Conservation (phyloP, 2,329 filamentous ascomycete species). For the Fusarium papillatum region DNA sequence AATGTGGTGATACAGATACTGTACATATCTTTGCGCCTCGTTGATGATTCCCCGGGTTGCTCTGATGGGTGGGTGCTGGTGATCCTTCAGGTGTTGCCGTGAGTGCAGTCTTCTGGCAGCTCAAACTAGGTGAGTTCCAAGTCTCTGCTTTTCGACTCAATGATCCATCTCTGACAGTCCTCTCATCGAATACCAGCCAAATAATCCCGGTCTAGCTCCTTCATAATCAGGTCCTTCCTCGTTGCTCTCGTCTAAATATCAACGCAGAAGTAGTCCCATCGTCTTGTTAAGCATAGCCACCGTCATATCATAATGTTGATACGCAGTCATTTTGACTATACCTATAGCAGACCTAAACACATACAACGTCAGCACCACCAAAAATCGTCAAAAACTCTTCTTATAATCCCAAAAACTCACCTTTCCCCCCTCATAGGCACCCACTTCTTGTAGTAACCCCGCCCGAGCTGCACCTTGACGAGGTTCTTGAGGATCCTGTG, state of each 20-base stretch:
- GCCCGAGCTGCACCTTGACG: slow-evolving; percentile 52
- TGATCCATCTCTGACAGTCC: background rate
- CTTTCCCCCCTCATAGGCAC: background rate
- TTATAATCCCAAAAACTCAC: background rate
- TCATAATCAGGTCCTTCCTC: background rate
- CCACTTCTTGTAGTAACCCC: slow-evolving; percentile 8
- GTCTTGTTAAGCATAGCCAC: slow-evolving; percentile 81
- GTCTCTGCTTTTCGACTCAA: background rate
- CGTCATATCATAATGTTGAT: slow-evolving; percentile 76
- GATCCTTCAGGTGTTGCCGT: background rate
- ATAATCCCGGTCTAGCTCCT: background rate
- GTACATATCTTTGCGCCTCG: slow-evolving; percentile 5
- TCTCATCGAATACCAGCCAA: background rate
- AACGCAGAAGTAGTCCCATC: slow-evolving; percentile 75
- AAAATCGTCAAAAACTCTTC: slow-evolving; percentile 31
- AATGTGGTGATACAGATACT: slow-evolving; percentile 22
- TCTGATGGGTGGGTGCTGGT: background rate
- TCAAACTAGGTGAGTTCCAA: background rate
- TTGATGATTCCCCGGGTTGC: background rate
- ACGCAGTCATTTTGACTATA: slow-evolving; percentile 51
- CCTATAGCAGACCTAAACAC: slow-evolving; percentile 32
- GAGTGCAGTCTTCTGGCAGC: background rate
- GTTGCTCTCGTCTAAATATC: slow-evolving; percentile 5
- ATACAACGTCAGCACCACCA: slow-evolving; percentile 5
- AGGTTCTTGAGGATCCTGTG: slow-evolving; percentile 81